A percentile compares a stretch with the other conserved stretches of the same genome.
phyloP scores from a whole-genome alignment of 2,329 filamentous ascomycete genomes.

The Penicillium sp. region DNA sequence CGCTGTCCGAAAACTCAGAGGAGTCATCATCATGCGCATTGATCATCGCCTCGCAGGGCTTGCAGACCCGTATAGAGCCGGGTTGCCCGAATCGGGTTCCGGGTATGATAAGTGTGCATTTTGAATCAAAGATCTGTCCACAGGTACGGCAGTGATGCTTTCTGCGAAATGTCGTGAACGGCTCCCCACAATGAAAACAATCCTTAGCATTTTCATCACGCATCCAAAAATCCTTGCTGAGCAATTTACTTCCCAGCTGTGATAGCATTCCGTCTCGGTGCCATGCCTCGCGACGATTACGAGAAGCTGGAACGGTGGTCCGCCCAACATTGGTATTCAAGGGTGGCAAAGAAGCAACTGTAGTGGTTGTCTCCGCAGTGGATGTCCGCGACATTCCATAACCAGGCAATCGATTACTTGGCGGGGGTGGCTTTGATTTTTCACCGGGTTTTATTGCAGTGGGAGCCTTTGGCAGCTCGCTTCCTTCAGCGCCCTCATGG shows the following conservation, averaged over 20 bases:
- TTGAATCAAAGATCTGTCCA: conserved; percentile 97
- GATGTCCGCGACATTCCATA: conserved; percentile 43
- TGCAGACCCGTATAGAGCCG: conserved; percentile 84
- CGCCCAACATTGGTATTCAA: conserved; percentile 32
- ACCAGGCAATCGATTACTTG: conserved; percentile 48
- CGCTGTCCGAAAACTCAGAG: conserved; percentile 82
- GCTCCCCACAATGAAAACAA: conserved; percentile 86
- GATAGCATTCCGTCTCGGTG: conserved; percentile 41
- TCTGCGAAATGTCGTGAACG: conserved; percentile 88
- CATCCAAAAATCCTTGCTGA: conserved; percentile 99
- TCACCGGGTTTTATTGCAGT: conserved; percentile 27
- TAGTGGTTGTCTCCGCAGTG: conserved; percentile 44
- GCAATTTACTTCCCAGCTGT: conserved; percentile 78
- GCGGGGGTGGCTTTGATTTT: conserved; percentile 40
- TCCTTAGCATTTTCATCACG: conserved; percentile 97
- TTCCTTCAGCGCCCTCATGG: conserved; percentile 28
- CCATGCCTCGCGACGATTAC: conserved; percentile 19
- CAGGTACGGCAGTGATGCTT: conserved; percentile 96
- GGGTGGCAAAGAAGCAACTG: conserved; percentile 41
- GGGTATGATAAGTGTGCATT: conserved; percentile 89
- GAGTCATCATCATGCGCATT: conserved; percentile 87
- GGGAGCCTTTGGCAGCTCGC: conserved; percentile 29
- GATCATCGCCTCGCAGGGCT: conserved; percentile 87
- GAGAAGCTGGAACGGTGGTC: conserved; percentile 15
- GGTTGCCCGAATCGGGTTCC: conserved; percentile 85